phyloP scores from a whole-genome alignment of 148 eudicot genomes.

The Heliamphora exappendiculata region DNA sequence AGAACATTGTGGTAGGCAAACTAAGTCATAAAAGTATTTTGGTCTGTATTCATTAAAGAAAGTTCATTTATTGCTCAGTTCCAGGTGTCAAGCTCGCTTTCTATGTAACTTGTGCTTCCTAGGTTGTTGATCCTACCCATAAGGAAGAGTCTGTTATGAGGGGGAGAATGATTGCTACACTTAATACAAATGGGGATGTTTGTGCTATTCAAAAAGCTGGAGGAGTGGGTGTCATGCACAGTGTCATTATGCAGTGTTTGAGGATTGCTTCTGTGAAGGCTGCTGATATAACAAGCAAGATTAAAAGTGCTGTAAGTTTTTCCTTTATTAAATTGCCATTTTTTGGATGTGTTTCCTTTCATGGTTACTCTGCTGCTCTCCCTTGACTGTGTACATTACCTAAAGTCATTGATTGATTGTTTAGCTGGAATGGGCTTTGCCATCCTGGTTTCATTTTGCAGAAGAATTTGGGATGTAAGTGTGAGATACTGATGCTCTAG shows the following conservation, averaged over 20 bases:
- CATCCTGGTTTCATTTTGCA: neutral
- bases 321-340: neutral
- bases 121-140: conserved; percentile 88
- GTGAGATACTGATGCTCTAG: neutral
- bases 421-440: neutral
- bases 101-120: conserved; percentile 14
- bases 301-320: conserved; percentile 63
- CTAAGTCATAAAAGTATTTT: neutral
- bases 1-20: conserved; percentile 56
- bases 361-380: neutral
- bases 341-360: neutral
- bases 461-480: neutral
- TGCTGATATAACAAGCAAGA: conserved; percentile 62
- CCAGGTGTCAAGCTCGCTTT: conserved; percentile 1
- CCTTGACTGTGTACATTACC: neutral
- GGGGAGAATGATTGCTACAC: conserved; percentile 69
- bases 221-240: conserved; percentile 59
- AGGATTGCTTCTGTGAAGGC: conserved; percentile 79
- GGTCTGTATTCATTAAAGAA: neutral
- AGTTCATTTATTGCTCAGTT: neutral
- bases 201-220: conserved; percentile 96
- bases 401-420: neutral
- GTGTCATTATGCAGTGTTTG: conserved; percentile 68
- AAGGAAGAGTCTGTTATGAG: conserved; percentile 80
- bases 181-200: conserved; percentile 76